phyloP scores from a whole-genome alignment of 371 early-diverging fungal species.

The Mycotypha africana region DNA sequence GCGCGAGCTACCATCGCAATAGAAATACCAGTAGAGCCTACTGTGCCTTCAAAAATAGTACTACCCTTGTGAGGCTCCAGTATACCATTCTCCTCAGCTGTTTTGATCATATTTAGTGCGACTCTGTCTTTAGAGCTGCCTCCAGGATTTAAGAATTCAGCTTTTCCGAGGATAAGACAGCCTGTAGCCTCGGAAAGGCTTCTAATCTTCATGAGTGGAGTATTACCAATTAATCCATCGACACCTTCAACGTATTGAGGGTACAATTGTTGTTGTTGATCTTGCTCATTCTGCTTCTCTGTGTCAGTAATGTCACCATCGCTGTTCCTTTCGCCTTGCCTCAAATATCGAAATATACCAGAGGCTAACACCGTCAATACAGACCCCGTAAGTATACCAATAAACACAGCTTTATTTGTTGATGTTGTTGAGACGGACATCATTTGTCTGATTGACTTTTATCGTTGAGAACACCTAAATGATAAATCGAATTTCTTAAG shows the following conservation, averaged over 20 bases:
- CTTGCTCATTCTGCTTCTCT: neutral
- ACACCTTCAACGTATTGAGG: conserved; percentile 59
- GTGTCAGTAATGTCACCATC: neutral
- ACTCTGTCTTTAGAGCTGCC: conserved; percentile 94
- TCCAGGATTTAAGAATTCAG: conserved; percentile 86
- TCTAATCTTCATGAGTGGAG: conserved; percentile 81
- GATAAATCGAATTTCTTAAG: too few relatives aligned
- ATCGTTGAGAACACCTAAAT: too few relatives aligned
- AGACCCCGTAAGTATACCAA: conserved; percentile 27
- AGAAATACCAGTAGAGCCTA: conserved; percentile 83
- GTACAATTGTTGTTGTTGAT: neutral
- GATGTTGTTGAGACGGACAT: conserved; percentile 2
- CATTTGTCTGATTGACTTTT: neutral
- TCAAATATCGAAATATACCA: conserved; percentile 13
- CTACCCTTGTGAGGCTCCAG: conserved; percentile 63
- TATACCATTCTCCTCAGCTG: conserved; percentile 66
- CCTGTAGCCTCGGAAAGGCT: conserved; percentile 87
- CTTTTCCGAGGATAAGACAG: conserved; percentile 67
- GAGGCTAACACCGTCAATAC: conserved; percentile 23
- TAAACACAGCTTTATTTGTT: conserved; percentile 16
- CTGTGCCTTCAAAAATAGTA: conserved; percentile 94
- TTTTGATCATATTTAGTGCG: conserved; percentile 78
- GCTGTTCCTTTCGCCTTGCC: too few relatives aligned
- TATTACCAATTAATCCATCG: conserved; percentile 80
- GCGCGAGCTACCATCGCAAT: conserved; percentile 81